Percentiles rank a stretch among this genome's conserved stretches.
Conservation (phyloP, 176 grass and related monocot species). For the Secale cereale region DNA sequence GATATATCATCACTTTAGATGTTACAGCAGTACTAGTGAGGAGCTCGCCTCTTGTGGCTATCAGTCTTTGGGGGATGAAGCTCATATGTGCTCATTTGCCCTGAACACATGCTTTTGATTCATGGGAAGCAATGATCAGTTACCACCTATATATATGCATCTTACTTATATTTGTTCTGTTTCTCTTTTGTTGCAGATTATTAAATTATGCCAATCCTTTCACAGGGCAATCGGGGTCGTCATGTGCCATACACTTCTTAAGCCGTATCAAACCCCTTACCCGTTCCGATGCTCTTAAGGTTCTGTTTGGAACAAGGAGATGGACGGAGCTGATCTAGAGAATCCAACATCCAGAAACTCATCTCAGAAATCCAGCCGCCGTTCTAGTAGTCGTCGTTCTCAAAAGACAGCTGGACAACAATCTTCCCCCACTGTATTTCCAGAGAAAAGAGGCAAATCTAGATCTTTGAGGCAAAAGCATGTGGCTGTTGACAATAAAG, state of each 20-base stretch:
- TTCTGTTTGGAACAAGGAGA: conserved; percentile 32
- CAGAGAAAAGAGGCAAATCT: conserved; percentile 77
- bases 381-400: conserved; percentile 50
- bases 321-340: conserved; percentile 60
- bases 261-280: conserved; percentile 2
- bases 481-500: conserved; percentile 34
- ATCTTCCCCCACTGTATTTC: conserved; percentile 70
- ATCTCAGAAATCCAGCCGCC: conserved; percentile 64
- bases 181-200: conserved; percentile 29
- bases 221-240: conserved; percentile 32
- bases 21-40: not conserved
- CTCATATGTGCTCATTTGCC: not conserved
- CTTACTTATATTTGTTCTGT: not conserved
- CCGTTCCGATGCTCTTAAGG: conserved; percentile 24
- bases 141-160: not conserved
- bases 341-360: conserved; percentile 55
- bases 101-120: not conserved
- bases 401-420: conserved; percentile 67
- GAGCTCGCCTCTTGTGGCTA: not conserved
- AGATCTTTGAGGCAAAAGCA: conserved; percentile 60
- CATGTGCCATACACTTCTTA: conserved; percentile 24
- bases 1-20: not conserved
- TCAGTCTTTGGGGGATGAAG: not conserved
- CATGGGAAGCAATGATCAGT: not conserved
- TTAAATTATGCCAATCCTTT: conserved; percentile 2